These are phyloP conservation scores for Elasticomyces elasticus DNA, from an alignment of 495 filamentous ascomycete genomes.

Conservation along the genomic window DNA sequence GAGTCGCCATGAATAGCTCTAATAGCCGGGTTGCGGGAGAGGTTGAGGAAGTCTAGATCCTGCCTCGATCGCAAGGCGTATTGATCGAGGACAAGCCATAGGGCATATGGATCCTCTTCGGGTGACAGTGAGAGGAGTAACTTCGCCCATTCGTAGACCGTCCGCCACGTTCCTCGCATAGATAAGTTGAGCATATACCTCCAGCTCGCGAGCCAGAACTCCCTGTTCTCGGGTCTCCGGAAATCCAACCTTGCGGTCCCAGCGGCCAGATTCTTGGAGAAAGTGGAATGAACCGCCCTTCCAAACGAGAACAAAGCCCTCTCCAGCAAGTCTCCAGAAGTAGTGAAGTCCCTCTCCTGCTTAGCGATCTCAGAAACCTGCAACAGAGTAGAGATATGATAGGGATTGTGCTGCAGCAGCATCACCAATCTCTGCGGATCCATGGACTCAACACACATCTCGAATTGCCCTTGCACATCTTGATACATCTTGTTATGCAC, in stretches of 20 bases:
- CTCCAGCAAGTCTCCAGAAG: slow-evolving; percentile 80
- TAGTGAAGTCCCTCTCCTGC: slow-evolving; percentile 74
- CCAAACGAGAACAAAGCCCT: slow-evolving; percentile 89
- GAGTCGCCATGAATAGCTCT: slow-evolving; percentile 33
- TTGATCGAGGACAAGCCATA: slow-evolving; percentile 69
- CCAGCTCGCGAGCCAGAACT: slow-evolving; percentile 84
- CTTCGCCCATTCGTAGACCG: slow-evolving; percentile 87
- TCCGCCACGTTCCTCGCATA: slow-evolving; percentile 87
- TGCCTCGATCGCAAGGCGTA: slow-evolving; percentile 71
- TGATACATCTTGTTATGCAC: slow-evolving; percentile 70
- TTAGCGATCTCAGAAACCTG: slow-evolving; percentile 88
- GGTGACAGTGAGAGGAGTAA: slow-evolving; percentile 66
- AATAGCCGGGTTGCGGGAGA: slow-evolving; percentile 52
- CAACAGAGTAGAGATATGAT: slow-evolving; percentile 85
- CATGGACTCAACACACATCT: slow-evolving; percentile 66
- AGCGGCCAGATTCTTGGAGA: slow-evolving; percentile 60
- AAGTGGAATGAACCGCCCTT: slow-evolving; percentile 68
- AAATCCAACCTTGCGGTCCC: slow-evolving; percentile 77
- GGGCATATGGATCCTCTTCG: slow-evolving; percentile 69
- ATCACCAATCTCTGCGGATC: slow-evolving; percentile 63
- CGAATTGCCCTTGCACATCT: slow-evolving; percentile 64
- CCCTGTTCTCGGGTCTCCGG: slow-evolving; percentile 68
- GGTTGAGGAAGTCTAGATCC: slow-evolving; percentile 60
- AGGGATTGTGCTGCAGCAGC: slow-evolving; percentile 63
- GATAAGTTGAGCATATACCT: slow-evolving; percentile 74